Evolutionary conservation across 2,329 filamentous ascomycete species (phyloP), one percentile per base, ranked within the genome.

Genomic region (Aspergillus tamarii): DNA sequence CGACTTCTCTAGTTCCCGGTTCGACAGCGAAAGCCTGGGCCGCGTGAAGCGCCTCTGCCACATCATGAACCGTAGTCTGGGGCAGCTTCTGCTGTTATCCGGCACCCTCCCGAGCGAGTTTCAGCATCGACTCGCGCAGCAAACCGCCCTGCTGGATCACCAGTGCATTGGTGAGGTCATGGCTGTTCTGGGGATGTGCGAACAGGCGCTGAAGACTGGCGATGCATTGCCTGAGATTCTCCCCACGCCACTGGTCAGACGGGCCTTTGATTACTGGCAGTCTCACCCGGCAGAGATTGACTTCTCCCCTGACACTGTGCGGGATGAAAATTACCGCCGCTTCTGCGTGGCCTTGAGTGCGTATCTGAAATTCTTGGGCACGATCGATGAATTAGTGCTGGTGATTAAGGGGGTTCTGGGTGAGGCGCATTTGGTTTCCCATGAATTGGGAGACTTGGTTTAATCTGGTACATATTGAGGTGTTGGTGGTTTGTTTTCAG

Each of bases 101-200:
- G 70, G 69, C 0, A 72, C 72, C 0, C 65, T 81, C 0, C 80
- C 84, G 0, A 69, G 72, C 2, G 67, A 78, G 0, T 74, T 83
- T 1, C 82, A 82, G 48, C 67, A 71, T 1, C 78, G 81, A 0
- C 73, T 85, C 0, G 72, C 76, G 0, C 73, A 67, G 0, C 70
- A 74, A 0, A 73, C 75, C 0, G 83, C 83, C 1, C 69, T 84
- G 1, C 67, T 80, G 0, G 79, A 83, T 34, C 78, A 84, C 19
- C 72, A 74, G 1, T 74, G 74, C n/a, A 80, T 85, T 11, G 82
- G 80, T 4, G 83, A 84, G 32, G 66, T 84, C 57, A 86, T 85
- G 84, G 81, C 82, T 1, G 82, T 85, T 2, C 68, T 85, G 0
- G 74, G 73, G 1, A 77, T 85, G 3, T 69, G 83, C 8, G 82